These are phyloP conservation scores for Didymella keratinophila DNA, from an alignment of 2,329 filamentous ascomycete genomes.

Conservation along the genomic window DNA sequence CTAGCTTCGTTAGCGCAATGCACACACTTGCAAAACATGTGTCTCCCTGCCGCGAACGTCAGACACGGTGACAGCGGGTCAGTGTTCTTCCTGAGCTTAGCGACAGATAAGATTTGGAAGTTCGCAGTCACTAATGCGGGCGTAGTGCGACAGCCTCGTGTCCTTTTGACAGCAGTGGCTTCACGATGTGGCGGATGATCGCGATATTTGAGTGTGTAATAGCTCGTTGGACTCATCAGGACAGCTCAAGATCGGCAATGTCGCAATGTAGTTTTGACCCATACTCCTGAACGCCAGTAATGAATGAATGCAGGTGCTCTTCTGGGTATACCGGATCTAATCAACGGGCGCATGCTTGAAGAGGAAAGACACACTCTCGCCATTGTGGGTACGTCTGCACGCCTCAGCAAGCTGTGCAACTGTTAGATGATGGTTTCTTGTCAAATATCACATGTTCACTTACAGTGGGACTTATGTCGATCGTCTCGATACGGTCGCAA, in stretches of 20 bases:
- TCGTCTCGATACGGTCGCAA: constrained; percentile 84
- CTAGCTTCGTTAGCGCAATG: constrained; percentile 27
- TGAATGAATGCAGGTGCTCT: constrained; percentile 18
- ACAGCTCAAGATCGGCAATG: constrained; percentile 13
- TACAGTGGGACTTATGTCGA: constrained; percentile 85
- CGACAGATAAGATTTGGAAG: constrained; percentile 18
- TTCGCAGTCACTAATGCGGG: constrained; percentile 25
- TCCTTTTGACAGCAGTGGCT: constrained; percentile 23
- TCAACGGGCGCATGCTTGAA: constrained; percentile 71
- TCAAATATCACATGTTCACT: constrained; percentile 33
- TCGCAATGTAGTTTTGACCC: constrained; percentile 18
- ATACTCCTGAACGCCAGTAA: constrained; percentile 31
- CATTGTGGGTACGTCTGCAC: constrained; percentile 76
- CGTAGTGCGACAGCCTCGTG: constrained; percentile 23
- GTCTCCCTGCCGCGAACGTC: constrained; percentile 23
- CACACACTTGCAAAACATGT: constrained; percentile 10
- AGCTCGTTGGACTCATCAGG: constrained; percentile 14
- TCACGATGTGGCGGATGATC: constrained; percentile 21
- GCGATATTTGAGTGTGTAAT: constrained; percentile 11
- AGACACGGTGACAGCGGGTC: constrained; percentile 33
- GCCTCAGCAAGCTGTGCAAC: constrained; percentile 67
- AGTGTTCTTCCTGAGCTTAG: constrained; percentile 24
- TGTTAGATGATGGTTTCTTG: constrained; percentile 21
- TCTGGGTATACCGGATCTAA: constrained; percentile 23
- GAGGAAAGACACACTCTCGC: constrained; percentile 72